A percentile compares a stretch with the other conserved stretches of the same genome.
Evolutionary conservation across 2,329 filamentous ascomycete genomes (phyloP).

Genomic region (Ceratocystis huliohia): DNA sequence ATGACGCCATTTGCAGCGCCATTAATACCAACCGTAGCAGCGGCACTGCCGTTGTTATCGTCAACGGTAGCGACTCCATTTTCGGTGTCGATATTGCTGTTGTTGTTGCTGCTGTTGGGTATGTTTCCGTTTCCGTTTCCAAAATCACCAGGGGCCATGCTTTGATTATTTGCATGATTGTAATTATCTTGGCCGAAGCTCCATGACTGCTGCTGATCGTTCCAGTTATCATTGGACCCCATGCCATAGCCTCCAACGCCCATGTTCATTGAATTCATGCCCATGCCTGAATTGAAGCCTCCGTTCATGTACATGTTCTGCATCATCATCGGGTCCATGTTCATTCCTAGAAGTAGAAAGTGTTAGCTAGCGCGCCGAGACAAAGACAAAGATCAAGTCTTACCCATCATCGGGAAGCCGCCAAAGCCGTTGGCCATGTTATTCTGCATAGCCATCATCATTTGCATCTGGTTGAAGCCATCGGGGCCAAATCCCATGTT

Average conservation of each 20-base stretch:
- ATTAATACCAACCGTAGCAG: constrained; percentile 18
- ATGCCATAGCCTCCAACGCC: constrained; percentile 62
- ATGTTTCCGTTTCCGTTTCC: constrained; percentile 45
- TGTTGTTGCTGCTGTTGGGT: constrained; percentile 39
- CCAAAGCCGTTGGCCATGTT: constrained; percentile 47
- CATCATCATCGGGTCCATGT: constrained; percentile 69
- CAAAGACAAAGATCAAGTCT: constrained; percentile 29
- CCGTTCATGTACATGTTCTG: constrained; percentile 69
- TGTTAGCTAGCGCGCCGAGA: not conserved
- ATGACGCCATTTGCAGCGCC: constrained; percentile 1
- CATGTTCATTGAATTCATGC: constrained; percentile 44
- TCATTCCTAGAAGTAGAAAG: constrained; percentile 51
- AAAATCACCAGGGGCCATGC: constrained; percentile 70
- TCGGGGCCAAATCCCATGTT: constrained; percentile 50
- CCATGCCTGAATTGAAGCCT: constrained; percentile 52
- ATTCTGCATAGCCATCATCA: constrained; percentile 67
- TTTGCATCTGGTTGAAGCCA: constrained; percentile 66
- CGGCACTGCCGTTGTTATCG: constrained; percentile 26
- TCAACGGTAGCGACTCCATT: constrained; percentile 8
- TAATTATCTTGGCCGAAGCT: constrained; percentile 80
- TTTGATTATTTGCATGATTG: constrained; percentile 72
- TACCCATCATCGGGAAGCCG: constrained; percentile 76
- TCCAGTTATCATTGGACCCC: constrained; percentile 67
- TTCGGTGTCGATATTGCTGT: constrained; percentile 30
- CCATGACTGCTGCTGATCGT: constrained; percentile 62